Evolutionary conservation across 2,329 filamentous ascomycete species (phyloP).

Genomic region (Penicillium polonicum): DNA sequence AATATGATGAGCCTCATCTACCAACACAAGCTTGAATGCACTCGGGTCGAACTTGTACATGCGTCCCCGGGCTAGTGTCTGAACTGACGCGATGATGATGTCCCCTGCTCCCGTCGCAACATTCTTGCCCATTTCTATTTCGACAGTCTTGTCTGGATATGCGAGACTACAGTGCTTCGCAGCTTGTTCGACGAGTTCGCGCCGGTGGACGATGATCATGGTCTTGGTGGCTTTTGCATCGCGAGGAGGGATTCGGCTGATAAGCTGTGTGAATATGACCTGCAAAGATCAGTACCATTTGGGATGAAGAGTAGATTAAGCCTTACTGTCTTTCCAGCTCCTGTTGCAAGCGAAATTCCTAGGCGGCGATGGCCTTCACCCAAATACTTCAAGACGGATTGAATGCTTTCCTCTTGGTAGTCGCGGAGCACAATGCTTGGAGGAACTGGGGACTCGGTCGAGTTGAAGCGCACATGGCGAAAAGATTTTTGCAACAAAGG

Average conservation of each 20-base stretch:
- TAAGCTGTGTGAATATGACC: conserved; percentile 96
- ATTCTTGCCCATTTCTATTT: conserved; percentile 84
- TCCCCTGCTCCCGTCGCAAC: conserved; percentile 79
- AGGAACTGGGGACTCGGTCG: conserved; percentile 18
- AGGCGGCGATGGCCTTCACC: conserved; percentile 71
- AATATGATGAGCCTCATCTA: conserved; percentile 97
- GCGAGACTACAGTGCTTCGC: conserved; percentile 76
- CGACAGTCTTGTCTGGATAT: conserved; percentile 77
- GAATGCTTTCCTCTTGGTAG: conserved; percentile 91
- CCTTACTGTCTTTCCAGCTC: conserved; percentile 79
- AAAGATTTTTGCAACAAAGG: conserved; percentile 30
- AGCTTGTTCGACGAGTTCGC: conserved; percentile 92
- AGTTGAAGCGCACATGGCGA: conserved; percentile 24
- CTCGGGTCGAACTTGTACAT: conserved; percentile 78
- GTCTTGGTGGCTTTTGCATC: conserved; percentile 67
- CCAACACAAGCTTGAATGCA: conserved; percentile 83
- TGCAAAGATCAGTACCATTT: conserved; percentile 34
- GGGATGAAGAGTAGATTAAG: not conserved
- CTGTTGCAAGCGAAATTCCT: conserved; percentile 82
- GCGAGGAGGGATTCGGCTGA: conserved; percentile 67
- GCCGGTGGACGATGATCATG: conserved; percentile 85
- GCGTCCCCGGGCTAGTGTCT: conserved; percentile 75
- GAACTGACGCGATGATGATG: conserved; percentile 89
- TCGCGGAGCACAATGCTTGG: conserved; percentile 64
- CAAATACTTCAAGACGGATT: conserved; percentile 70